These are phyloP conservation scores for Chlorencoelia australis DNA, from an alignment of 2,329 filamentous ascomycete species.

Conservation along the genomic window DNA sequence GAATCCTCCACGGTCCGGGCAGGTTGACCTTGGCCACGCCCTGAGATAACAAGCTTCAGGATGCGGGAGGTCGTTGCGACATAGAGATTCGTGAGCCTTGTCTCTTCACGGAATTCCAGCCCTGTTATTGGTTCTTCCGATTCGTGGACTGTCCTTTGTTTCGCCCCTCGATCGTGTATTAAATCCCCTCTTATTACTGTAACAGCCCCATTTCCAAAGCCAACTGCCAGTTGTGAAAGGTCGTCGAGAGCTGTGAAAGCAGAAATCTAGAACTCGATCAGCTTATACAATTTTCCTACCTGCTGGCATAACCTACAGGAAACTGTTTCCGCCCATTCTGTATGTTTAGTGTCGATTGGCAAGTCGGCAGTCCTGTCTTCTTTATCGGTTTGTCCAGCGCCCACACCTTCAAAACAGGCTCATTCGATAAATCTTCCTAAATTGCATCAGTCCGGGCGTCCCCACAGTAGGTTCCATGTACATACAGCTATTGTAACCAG, in stretches of 20 bases:
- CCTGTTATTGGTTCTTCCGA: slow-evolving; percentile 94
- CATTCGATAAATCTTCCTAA: slow-evolving; percentile 74
- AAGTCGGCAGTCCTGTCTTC: slow-evolving; percentile 83
- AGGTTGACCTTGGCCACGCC: slow-evolving; percentile 79
- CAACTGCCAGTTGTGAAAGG: slow-evolving; percentile 84
- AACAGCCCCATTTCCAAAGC: slow-evolving; percentile 91
- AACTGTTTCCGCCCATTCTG: slow-evolving; percentile 89
- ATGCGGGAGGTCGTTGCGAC: slow-evolving; percentile 86
- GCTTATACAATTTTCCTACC: neutral
- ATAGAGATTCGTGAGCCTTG: slow-evolving; percentile 64
- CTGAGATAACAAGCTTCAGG: slow-evolving; percentile 75
- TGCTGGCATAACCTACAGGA: slow-evolving; percentile 47
- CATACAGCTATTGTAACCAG: slow-evolving; percentile 68
- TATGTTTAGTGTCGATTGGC: slow-evolving; percentile 74
- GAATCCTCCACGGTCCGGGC: slow-evolving; percentile 81
- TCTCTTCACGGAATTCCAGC: slow-evolving; percentile 61
- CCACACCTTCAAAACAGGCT: slow-evolving; percentile 95
- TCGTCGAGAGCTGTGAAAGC: slow-evolving; percentile 83
- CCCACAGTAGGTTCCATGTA: slow-evolving; percentile 3
- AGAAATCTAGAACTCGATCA: slow-evolving; percentile 49
- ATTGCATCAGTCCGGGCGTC: slow-evolving; percentile 24
- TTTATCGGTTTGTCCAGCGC: slow-evolving; percentile 87
- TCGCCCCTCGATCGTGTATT: slow-evolving; percentile 88
- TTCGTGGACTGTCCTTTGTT: slow-evolving; percentile 90
- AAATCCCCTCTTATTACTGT: slow-evolving; percentile 89